These are phyloP conservation scores for Pseudogymnoascus sp. DNA, from an alignment of 2,329 filamentous ascomycete genomes.

Conservation along the genomic window DNA sequence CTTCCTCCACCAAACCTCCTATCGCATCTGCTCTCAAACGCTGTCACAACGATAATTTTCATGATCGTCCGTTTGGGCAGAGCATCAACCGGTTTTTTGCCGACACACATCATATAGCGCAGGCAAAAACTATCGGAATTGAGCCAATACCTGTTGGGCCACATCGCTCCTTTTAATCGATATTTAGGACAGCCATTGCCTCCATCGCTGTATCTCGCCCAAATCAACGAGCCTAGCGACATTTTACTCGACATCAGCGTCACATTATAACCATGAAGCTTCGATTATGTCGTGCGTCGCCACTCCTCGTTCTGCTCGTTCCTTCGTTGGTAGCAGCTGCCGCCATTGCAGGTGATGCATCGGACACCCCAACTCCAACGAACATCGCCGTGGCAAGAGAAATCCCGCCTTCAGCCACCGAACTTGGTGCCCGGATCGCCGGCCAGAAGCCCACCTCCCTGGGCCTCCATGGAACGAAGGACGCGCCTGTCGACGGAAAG, in stretches of 20 bases:
- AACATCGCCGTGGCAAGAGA: conserved; percentile 20
- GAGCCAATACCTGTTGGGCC: background rate
- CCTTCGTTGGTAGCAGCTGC: conserved; percentile 45
- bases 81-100: background rate
- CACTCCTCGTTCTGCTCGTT: conserved; percentile 54
- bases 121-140: background rate
- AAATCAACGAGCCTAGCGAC: background rate
- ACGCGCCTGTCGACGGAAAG: conserved; percentile 83
- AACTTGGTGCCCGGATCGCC: conserved; percentile 18
- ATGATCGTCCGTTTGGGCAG: conserved; percentile 7
- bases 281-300: conserved; percentile 41
- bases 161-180: conserved; percentile 3
- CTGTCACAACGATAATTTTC: background rate
- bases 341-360: conserved; percentile 20
- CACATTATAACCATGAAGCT: conserved; percentile 48
- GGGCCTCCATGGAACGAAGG: conserved; percentile 51
- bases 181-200: background rate
- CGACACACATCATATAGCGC: conserved; percentile 1
- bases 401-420: conserved; percentile 15
- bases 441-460: conserved; percentile 28
- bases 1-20: background rate
- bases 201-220: background rate
- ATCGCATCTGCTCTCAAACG: background rate
- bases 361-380: conserved; percentile 13
- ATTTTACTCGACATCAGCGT: conserved; percentile 9